Evolutionary conservation across 2,329 filamentous ascomycete genomes (phyloP).

Genomic region (Coniosporium tulheliwenetii): DNA sequence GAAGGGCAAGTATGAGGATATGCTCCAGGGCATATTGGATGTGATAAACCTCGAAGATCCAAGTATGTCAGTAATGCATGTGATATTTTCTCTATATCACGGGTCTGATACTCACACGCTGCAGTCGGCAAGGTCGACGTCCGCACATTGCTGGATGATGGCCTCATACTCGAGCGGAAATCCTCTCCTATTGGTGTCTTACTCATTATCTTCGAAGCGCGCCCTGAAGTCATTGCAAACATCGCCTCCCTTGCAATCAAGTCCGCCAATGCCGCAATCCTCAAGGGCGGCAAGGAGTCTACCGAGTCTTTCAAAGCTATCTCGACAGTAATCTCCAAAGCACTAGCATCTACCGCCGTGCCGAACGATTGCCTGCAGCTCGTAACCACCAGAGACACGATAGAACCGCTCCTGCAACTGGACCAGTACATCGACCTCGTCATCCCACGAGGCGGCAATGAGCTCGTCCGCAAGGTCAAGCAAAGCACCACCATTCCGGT

Average conservation of each 20-base stretch:
- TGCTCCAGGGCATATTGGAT: slow-evolving; percentile 88
- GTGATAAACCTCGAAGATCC: slow-evolving; percentile 76
- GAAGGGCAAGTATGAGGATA: slow-evolving; percentile 90
- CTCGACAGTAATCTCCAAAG: slow-evolving; percentile 65
- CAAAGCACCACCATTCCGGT: slow-evolving; percentile 85
- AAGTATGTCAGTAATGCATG: slow-evolving; percentile 35
- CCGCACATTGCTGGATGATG: slow-evolving; percentile 74
- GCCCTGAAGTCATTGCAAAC: slow-evolving; percentile 95
- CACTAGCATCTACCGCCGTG: slow-evolving; percentile 56
- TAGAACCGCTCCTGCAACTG: slow-evolving; percentile 72
- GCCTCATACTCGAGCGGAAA: slow-evolving; percentile 69
- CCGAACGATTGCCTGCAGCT: slow-evolving; percentile 83
- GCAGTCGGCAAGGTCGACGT: slow-evolving; percentile 71
- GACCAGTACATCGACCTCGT: slow-evolving; percentile 87
- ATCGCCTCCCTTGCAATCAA: slow-evolving; percentile 93
- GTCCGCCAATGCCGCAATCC: slow-evolving; percentile 88
- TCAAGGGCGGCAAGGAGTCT: slow-evolving; percentile 95
- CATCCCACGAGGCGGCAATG: slow-evolving; percentile 81
- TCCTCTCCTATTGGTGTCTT: slow-evolving; percentile 95
- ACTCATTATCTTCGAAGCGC: slow-evolving; percentile 94
- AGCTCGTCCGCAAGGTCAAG: slow-evolving; percentile 82
- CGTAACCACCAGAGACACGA: slow-evolving; percentile 81
- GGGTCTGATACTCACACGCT: not conserved
- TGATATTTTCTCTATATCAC: not conserved
- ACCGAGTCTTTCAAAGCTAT: slow-evolving; percentile 91